Base-by-base conservation (phyloP, 2,329 filamentous ascomycete species). In the Pseudocercospora eumusae region DNA sequence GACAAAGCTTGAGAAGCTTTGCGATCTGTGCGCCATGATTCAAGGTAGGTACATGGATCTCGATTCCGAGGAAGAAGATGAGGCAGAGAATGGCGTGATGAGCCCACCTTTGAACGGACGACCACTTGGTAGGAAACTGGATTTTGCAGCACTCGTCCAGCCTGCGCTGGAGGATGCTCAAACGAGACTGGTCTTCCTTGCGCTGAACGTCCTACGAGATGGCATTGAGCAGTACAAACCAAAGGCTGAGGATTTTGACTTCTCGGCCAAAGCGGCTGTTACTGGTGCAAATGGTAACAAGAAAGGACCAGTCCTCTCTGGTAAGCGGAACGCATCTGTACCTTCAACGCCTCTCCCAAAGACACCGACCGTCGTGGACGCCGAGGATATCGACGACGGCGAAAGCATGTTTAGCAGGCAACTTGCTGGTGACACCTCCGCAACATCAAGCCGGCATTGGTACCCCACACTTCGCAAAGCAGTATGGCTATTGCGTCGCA, bases 151-250 rank as follows among this genome's bases (percentile, higher is more conserved):
- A 45, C 73, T 89, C 44, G 84, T 89, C 9, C 85, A 87, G 59
- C 85, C 86, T 20, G 86, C 84, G 4, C 74, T 89, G n/a, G 82
- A 88, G 75, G 87, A 89, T 72, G 84, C 86, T 1, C 87, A 89
- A 70, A 87, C 84, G 6, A 80, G 87, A 56, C 80, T 89, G 2
- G 86, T 89, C 4, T 89, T 89, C 75, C 79, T 88, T 13, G 83
- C 86, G 1, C 80, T 88, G 64, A 82, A 83, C 25, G 81, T 86
- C 31, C 77, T 89, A n/a, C 80, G 84, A 53, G 84, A 88, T 65
- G 85, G 87, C 64, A 89, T 89, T 60, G 86, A 89, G 73, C 80
- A 81, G 57, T 89, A 86, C 75, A 86, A 84, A 70, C 84, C 87
- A 2, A 86, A 84, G 54, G 81, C 86, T 1, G 85, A 87, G 67